Evolutionary conservation across 352 stramenopile species (phyloP).

Genomic region (Phytophthora kernoviae): DNA sequence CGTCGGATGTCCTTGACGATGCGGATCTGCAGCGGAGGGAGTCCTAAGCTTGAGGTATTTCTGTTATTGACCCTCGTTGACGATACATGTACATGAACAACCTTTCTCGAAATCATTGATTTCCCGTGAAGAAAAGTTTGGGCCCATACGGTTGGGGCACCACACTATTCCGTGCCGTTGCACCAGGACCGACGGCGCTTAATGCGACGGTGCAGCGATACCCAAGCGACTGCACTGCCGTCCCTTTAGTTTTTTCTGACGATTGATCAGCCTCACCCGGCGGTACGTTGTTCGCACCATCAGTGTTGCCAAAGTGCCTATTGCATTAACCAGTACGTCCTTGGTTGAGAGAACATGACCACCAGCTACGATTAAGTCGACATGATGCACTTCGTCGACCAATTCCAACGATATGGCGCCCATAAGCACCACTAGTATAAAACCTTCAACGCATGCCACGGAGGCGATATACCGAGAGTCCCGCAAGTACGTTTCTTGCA

Average conservation of each 20-base stretch:
- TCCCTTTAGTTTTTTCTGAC: constrained; percentile 25
- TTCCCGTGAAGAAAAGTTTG: constrained; percentile 20
- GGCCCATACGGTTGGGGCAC: constrained; percentile 22
- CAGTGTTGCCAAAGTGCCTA: constrained; percentile 29
- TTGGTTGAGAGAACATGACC: constrained; percentile 29
- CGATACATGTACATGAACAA: background rate
- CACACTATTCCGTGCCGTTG: constrained; percentile 17
- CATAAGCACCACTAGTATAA: constrained; percentile 28
- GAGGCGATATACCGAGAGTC: constrained; percentile 29
- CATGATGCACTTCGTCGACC: constrained; percentile 23
- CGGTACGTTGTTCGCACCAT: constrained; percentile 34
- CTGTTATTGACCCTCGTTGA: constrained; percentile 4
- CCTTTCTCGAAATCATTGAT: constrained; percentile 8
- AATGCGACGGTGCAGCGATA: constrained; percentile 29
- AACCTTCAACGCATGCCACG: constrained; percentile 21
- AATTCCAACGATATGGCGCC: constrained; percentile 28
- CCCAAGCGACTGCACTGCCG: constrained; percentile 19
- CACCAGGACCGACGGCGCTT: constrained; percentile 12
- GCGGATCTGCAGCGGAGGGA: constrained; percentile 28
- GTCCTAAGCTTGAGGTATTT: constrained; percentile 4
- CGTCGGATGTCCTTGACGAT: constrained; percentile 17
- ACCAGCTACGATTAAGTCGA: constrained; percentile 23
- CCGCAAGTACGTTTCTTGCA: constrained; percentile 35
- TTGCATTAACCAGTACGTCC: constrained; percentile 29
- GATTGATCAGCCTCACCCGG: constrained; percentile 16